Evolutionary conservation across 1,139 yeast species (phyloP), one percentile per base, ranked within the genome.

Genomic region (Hansenula sp.): DNA sequence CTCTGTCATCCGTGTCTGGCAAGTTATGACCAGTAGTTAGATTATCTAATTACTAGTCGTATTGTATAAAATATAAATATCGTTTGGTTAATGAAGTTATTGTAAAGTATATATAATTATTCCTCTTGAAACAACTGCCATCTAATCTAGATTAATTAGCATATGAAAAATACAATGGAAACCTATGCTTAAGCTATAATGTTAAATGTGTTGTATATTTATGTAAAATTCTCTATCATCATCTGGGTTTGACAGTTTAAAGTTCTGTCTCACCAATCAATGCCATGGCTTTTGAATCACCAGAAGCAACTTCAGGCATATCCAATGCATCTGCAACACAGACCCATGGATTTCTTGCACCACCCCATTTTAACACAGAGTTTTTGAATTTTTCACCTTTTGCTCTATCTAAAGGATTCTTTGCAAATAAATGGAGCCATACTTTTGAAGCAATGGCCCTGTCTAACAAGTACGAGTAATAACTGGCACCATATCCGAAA

Each of bases 1-100:
- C 77, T 88, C 88, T 81, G 81, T 85, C 68, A 90, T 92, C 82
- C 92, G 98, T 80, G 98, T 90, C 75, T 92, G 97, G 97, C 97
- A 92, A 83, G 96, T 92, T 65, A 90, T 90, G 97, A 89, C 96
- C 77, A 47, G 53, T 43, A 49, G 52, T 46, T 53, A 53, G 48
- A 37, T 43, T 34, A n/a, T n/a, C 36, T 19, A n/a, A 8, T 13
- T 33, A 24, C 24, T 16, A 27, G 35, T 33, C 25, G 29, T 32
- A 24, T 11, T 32, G 34, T 24, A 32, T 32, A 32, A 32, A 32
- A 32, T 5, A 19, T 24, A 16, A 24, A 30, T 8, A 30, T 13
- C 13, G 12, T 29, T 19, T n/a, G 13, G 3, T 30, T 30, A 6
- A 21, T n/a, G n/a, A n/a, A n/a, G n/a, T n/a, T n/a, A n/a, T n/a